Evolutionary conservation across 2,329 filamentous ascomycete genomes (phyloP).

Genomic region (Torrubiellomyces zombiae): DNA sequence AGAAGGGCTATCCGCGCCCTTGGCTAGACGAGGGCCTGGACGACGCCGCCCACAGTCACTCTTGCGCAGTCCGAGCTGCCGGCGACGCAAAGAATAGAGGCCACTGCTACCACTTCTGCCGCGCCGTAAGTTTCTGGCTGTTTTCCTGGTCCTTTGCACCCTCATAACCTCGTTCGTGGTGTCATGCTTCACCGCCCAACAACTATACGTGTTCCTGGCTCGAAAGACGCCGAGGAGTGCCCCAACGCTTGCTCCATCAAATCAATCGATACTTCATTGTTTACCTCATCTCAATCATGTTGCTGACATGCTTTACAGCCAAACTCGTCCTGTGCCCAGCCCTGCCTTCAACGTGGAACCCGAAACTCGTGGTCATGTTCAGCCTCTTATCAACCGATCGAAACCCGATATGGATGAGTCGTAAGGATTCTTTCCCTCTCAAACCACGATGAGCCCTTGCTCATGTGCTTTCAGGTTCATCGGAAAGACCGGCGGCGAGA

Average conservation of each 20-base stretch:
- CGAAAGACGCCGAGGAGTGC: slow-evolving; percentile 2
- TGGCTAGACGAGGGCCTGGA: slow-evolving; percentile 22
- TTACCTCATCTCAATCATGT: slow-evolving; percentile 1
- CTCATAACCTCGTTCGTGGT: slow-evolving; percentile 4
- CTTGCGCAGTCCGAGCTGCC: slow-evolving; percentile 23
- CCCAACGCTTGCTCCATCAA: slow-evolving; percentile 2
- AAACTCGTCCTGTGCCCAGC: slow-evolving; percentile 40
- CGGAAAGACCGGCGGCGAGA: slow-evolving; percentile 86
- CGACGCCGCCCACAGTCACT: slow-evolving; percentile 19
- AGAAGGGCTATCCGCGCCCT: slow-evolving; percentile 29
- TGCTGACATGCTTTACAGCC: slow-evolving; percentile 4
- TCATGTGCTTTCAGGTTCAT: slow-evolving; percentile 56
- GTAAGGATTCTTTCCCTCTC: slow-evolving; percentile 29
- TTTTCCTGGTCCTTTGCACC: slow-evolving; percentile 1
- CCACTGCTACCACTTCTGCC: slow-evolving; percentile 26
- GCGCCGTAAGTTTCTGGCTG: slow-evolving; percentile 10
- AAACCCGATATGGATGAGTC: slow-evolving; percentile 57
- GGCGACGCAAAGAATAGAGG: slow-evolving; percentile 26
- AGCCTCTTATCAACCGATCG: slow-evolving; percentile 44
- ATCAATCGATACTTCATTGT: slow-evolving; percentile 2
- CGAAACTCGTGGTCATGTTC: slow-evolving; percentile 39
- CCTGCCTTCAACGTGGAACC: slow-evolving; percentile 36
- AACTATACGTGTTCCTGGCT: slow-evolving; percentile 1
- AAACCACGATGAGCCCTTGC: slow-evolving; percentile 1
- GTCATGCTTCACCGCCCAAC: slow-evolving; percentile 5